These are phyloP conservation scores for Aspergillus ochraceus DNA, from an alignment of 2,329 filamentous ascomycete genomes.

Conservation along the genomic window DNA sequence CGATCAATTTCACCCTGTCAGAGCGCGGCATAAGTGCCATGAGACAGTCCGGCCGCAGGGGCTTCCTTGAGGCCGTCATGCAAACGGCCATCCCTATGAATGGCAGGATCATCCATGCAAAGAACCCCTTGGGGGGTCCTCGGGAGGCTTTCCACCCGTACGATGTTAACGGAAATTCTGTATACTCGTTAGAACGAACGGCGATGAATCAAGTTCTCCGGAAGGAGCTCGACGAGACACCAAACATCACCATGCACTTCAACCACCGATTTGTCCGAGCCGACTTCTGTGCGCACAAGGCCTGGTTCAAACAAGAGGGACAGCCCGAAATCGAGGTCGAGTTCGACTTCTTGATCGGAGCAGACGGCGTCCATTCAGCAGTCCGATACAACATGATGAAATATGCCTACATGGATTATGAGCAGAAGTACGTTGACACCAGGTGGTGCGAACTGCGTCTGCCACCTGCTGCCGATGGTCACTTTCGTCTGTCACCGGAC, in stretches of 20 bases:
- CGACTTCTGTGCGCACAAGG: constrained; percentile 74
- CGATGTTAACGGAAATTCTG: constrained; percentile 81
- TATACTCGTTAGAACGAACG: constrained; percentile 82
- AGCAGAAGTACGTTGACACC: constrained; percentile 93
- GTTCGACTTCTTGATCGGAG: constrained; percentile 91
- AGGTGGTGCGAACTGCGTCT: constrained; percentile 97
- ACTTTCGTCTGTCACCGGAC: constrained; percentile 82
- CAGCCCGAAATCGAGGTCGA: constrained; percentile 72
- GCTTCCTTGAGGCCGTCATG: constrained; percentile 72
- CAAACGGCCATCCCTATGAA: constrained; percentile 84
- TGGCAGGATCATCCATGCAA: constrained; percentile 93
- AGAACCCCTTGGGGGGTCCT: constrained; percentile 59
- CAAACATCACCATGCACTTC: constrained; percentile 90
- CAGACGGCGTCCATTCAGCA: constrained; percentile 91
- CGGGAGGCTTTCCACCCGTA: constrained; percentile 84
- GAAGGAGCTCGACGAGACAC: constrained; percentile 76
- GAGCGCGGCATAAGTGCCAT: constrained; percentile 92
- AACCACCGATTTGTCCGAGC: constrained; percentile 90
- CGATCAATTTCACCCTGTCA: constrained; percentile 93
- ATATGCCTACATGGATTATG: constrained; percentile 82
- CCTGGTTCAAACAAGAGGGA: constrained; percentile 78
- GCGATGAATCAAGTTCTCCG: constrained; percentile 80
- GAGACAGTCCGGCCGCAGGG: constrained; percentile 64
- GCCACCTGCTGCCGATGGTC: constrained; percentile 51
- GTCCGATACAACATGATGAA: constrained; percentile 96